Conservation (phyloP, 2,329 filamentous ascomycete genomes). For the Diaporthe citriasiana region DNA sequence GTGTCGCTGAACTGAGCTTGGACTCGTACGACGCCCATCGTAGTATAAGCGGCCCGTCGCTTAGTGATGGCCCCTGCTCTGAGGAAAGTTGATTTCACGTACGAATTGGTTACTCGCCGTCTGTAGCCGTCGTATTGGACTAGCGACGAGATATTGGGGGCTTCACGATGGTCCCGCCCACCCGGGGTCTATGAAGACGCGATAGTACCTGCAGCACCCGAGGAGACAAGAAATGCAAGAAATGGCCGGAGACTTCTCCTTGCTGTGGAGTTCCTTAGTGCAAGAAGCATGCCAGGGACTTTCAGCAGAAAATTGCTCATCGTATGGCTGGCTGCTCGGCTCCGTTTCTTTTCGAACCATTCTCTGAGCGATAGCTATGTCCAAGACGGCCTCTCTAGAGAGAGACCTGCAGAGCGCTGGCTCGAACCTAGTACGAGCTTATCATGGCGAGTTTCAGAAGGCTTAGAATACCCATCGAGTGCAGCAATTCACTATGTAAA, state of each 20-base stretch:
- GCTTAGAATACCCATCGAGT: not conserved
- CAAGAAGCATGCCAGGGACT: not conserved
- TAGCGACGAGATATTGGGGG: conserved; percentile 3
- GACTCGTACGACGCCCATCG: not conserved
- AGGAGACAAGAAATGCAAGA: not conserved
- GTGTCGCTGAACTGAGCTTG: not conserved
- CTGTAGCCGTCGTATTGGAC: conserved; percentile 10
- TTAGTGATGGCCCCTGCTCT: not conserved
- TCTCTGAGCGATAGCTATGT: not conserved
- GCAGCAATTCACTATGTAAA: not conserved
- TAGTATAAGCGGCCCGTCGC: not conserved
- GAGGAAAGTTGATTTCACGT: not conserved
- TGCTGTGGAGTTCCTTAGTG: conserved; percentile 1
- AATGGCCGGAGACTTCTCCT: conserved; percentile 1
- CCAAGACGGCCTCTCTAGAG: not conserved
- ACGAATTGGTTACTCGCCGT: not conserved
- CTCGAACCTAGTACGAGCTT: not conserved
- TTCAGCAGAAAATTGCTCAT: not conserved
- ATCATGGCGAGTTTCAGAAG: not conserved
- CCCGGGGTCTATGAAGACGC: conserved; percentile 12
- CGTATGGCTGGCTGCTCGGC: not conserved
- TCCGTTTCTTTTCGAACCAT: not conserved
- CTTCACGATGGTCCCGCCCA: conserved; percentile 31
- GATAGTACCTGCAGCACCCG: conserved; percentile 8
- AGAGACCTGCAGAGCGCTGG: not conserved